Conservation (phyloP, 805 yeast species). For the Ogataea saltuana region DNA sequence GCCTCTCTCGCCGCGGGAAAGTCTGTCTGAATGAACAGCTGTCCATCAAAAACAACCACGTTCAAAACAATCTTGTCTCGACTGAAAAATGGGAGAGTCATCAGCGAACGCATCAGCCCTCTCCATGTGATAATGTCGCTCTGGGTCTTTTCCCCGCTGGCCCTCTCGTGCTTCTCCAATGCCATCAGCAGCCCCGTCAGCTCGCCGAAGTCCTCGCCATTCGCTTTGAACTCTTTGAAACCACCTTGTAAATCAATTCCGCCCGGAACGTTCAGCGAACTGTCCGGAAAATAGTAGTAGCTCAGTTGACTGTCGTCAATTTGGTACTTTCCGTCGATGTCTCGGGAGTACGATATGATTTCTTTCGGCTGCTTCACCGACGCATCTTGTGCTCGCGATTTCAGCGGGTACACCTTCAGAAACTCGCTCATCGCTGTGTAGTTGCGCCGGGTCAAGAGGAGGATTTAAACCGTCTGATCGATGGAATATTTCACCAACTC, state of each 20-base stretch:
- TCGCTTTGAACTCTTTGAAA: constrained; percentile 53
- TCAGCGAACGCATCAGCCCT: constrained; percentile 75
- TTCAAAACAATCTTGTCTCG: constrained; percentile 61
- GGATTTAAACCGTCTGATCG: neutral
- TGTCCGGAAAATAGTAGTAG: constrained; percentile 83
- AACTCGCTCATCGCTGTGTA: constrained; percentile 18
- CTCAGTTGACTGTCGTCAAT: constrained; percentile 55
- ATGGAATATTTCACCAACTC: constrained; percentile 6
- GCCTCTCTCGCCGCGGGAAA: constrained; percentile 33
- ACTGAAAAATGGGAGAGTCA: constrained; percentile 64
- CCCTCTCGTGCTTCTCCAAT: constrained; percentile 55
- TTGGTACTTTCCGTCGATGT: constrained; percentile 46
- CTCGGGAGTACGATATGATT: constrained; percentile 64
- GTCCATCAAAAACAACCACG: constrained; percentile 72
- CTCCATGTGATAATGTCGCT: constrained; percentile 80
- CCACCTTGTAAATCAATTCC: constrained; percentile 68
- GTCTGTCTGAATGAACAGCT: constrained; percentile 58
- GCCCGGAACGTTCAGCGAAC: constrained; percentile 53
- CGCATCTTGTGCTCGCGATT: constrained; percentile 58
- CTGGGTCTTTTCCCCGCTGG: constrained; percentile 44
- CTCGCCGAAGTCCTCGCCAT: constrained; percentile 53
- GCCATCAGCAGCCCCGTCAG: constrained; percentile 60
- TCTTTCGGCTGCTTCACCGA: constrained; percentile 87
- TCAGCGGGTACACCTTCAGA: constrained; percentile 37
- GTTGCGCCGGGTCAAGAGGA: neutral